Base-by-base conservation (phyloP, 176 grass and related monocot genomes). In the Poa annua region DNA sequence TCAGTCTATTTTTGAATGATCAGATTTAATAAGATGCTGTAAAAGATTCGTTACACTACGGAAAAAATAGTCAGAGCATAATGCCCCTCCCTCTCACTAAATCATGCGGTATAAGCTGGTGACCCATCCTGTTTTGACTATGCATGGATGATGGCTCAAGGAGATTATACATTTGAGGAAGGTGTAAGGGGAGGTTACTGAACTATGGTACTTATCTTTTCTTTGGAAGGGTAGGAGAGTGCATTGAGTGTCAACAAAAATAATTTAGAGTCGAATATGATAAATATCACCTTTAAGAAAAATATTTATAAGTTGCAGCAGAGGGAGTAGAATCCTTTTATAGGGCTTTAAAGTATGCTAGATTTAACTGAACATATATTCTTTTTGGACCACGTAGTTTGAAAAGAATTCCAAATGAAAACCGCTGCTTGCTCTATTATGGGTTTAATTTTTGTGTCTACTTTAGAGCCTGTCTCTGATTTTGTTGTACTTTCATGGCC, bases 61-160 rank as follows among this genome's bases (percentile, higher is more conserved):
- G 14, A 57, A 77, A 32, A 69, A 56, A 55, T 54, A 56, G 83
- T 85, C 54, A 59, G 33, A 13, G 49, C 63, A 47, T 70, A 85
- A 59, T 85, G 74, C 52, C 69, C 63, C 25, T 69, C 76, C 35
- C 60, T 77, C 16, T 78, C 32, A 21, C 22, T 69, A 68, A 57
- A 24, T 42, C 38, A 33, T 48, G 33, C 11, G 13, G 11, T 19
- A 26, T 65, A 63, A 65, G 19, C 66, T 84, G 60, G 51, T n/a
- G 4, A 67, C 15, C 7, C 41, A n/a, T 17, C 12, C 11, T 85
- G 25, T 69, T 77, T 55, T 33, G 13, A 24, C 19, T 25, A n/a
- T 55, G 33, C 20, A 54, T 16, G 4, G 17, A 49, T 36, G 29
- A 29, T 29, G 1, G 29, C 29, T 29, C 47, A 36, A 63, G 53